phyloP scores from a whole-genome alignment of 441 rosid species.

The Flueggea neowawraea region DNA sequence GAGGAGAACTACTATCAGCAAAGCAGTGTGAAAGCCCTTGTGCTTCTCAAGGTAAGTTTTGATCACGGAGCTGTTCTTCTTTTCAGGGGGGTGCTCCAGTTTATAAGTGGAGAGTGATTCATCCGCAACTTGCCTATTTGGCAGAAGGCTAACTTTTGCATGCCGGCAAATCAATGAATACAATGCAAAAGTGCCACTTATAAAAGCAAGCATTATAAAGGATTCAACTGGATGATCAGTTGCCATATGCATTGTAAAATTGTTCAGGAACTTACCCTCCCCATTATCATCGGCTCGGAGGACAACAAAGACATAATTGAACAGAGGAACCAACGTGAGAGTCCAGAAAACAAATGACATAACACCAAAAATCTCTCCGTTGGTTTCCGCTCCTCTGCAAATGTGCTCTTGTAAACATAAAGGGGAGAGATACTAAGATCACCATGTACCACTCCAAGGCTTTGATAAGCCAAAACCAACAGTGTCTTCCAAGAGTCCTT shows the following conservation, averaged over 20 bases:
- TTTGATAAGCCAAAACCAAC: conserved; percentile 83
- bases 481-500: conserved; percentile 88
- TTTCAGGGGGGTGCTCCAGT: conserved; percentile 65
- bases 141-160: conserved; percentile 86
- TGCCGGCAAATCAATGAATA: conserved; percentile 93
- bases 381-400: conserved; percentile 83
- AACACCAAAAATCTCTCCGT: conserved; percentile 93
- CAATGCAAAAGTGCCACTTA: conserved; percentile 97
- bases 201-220: conserved; percentile 10
- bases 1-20: conserved; percentile 83
- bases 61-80: conserved; percentile 49
- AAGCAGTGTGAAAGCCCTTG: conserved; percentile 77
- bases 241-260: not conserved
- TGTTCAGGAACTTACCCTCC: conserved; percentile 52
- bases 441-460: conserved; percentile 98
- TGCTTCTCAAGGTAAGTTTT: conserved; percentile 76
- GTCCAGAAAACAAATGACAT: conserved; percentile 98
- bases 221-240: conserved; percentile 4
- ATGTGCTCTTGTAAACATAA: conserved; percentile 91
- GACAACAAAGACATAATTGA: conserved; percentile 90
- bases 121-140: conserved; percentile 84
- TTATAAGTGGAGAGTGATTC: conserved; percentile 92
- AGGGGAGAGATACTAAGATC: conserved; percentile 95
- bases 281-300: conserved; percentile 96
- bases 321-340: conserved; percentile 79